Evolutionary conservation across 176 grass and related monocot genomes (phyloP).

Genomic region (Panicum miliaceum): DNA sequence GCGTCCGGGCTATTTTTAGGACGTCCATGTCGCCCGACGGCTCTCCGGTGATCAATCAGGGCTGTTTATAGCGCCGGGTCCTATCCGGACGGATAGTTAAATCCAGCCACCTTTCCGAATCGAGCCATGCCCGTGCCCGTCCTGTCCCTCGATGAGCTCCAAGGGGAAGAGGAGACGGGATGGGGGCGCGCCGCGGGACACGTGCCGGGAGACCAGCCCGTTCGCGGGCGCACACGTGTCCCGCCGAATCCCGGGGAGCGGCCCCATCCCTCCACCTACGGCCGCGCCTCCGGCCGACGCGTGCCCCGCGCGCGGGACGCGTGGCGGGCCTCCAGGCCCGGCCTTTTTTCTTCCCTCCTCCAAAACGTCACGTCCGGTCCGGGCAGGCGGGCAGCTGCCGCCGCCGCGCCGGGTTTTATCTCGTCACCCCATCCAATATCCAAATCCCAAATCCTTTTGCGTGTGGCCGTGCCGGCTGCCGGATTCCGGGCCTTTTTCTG

Average conservation of each 20-base stretch:
- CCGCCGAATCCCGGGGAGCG: not conserved
- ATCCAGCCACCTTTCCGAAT: constrained; percentile 29
- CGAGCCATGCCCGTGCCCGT: not conserved
- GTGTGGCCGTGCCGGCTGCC: not conserved
- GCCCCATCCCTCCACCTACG: not conserved
- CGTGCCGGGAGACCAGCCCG: constrained; percentile 21
- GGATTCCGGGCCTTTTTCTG: not conserved
- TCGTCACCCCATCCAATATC: too few relatives aligned
- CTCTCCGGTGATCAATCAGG: not conserved
- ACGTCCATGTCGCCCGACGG: not conserved
- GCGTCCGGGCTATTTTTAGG: not conserved
- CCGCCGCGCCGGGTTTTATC: not conserved
- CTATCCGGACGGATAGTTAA: not conserved
- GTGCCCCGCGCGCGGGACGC: constrained; percentile 19
- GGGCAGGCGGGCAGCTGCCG: not conserved
- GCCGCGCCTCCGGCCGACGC: not conserved
- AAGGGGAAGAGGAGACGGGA: not conserved
- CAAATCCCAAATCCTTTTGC: too few relatives aligned
- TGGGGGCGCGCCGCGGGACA: not conserved
- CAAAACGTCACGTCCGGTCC: not conserved
- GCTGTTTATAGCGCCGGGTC: not conserved
- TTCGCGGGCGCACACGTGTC: constrained; percentile 20
- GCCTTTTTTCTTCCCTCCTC: not conserved
- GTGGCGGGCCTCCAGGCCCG: not conserved
- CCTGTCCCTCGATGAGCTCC: not conserved